phyloP scores from a whole-genome alignment of 306 rosid species.

The Rosa lucieae region DNA sequence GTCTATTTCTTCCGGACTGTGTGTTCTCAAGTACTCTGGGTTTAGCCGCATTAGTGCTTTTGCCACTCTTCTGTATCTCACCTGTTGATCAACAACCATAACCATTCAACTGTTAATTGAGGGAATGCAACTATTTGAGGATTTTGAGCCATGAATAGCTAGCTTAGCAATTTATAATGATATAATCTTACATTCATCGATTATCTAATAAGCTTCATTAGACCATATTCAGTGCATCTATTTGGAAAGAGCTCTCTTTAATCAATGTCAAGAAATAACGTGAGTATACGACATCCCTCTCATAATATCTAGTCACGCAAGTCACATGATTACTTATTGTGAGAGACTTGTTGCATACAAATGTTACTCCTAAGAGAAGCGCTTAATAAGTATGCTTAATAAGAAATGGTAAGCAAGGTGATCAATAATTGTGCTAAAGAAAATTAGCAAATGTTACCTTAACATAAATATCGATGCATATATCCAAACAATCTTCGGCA shows the following conservation, averaged over 20 bases:
- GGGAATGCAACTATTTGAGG: background rate
- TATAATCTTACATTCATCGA: background rate
- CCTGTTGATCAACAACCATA: conserved; percentile 36
- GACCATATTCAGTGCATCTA: too few relatives aligned
- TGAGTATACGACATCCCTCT: background rate
- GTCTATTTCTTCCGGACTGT: conserved; percentile 71
- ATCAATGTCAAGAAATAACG: too few relatives aligned
- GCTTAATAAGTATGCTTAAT: too few relatives aligned
- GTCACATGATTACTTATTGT: background rate
- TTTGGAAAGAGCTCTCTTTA: too few relatives aligned
- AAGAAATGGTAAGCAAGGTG: background rate
- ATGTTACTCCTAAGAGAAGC: background rate
- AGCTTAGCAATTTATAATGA: background rate
- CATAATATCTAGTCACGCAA: background rate
- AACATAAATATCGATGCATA: conserved; percentile 79
- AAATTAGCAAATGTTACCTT: conserved; percentile 43
- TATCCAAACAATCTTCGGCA: conserved; percentile 81
- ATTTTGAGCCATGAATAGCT: background rate
- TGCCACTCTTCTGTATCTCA: conserved; percentile 83
- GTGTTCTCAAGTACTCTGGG: conserved; percentile 73
- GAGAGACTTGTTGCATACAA: background rate
- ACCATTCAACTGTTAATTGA: background rate
- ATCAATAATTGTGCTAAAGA: background rate
- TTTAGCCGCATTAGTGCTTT: conserved; percentile 80
- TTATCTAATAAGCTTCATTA: background rate